Percentiles rank a stretch among this genome's conserved stretches.
These are phyloP conservation scores for Penicillium bovifimosum DNA, from an alignment of 495 filamentous ascomycete species.

Conservation along the genomic window DNA sequence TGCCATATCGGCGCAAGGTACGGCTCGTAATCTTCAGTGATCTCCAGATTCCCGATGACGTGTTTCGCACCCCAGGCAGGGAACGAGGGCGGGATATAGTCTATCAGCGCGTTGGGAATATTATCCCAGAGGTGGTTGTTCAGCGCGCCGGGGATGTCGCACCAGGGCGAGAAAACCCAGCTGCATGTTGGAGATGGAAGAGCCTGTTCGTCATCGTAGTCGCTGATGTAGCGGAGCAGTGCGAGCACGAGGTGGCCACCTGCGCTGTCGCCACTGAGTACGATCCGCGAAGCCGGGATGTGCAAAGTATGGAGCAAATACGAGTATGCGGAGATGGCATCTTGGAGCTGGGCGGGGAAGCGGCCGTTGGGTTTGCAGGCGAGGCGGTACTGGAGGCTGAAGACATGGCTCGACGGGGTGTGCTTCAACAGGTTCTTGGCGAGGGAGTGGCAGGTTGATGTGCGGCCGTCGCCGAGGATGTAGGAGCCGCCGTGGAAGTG, in stretches of 20 bases:
- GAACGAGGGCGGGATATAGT: conserved; percentile 31
- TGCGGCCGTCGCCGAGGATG: conserved; percentile 25
- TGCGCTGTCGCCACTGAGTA: conserved; percentile 42
- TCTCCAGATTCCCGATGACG: conserved; percentile 19
- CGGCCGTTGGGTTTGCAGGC: conserved; percentile 24
- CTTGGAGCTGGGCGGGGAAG: conserved; percentile 44
- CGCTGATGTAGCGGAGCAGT: conserved; percentile 28
- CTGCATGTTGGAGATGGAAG: conserved; percentile 20
- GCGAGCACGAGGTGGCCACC: conserved; percentile 37
- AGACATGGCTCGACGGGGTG: conserved; percentile 18
- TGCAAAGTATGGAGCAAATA: conserved; percentile 28
- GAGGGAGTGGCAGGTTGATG: conserved; percentile 16
- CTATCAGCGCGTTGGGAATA: conserved; percentile 30
- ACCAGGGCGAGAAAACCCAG: conserved; percentile 39
- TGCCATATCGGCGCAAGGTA: conserved; percentile 30
- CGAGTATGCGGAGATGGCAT: conserved; percentile 37
- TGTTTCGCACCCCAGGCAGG: conserved; percentile 30
- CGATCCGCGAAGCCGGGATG: conserved; percentile 28
- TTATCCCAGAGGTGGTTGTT: conserved; percentile 9
- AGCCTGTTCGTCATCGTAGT: conserved; percentile 1
- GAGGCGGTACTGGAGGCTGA: conserved; percentile 37
- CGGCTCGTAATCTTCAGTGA: conserved; percentile 13
- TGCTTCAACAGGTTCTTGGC: conserved; percentile 21
- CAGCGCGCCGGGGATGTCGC: conserved; percentile 16
- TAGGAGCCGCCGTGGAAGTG: conserved; percentile 51